Evolutionary conservation across 805 yeast species (phyloP).

Genomic region (Priceomyces melissophilus): DNA sequence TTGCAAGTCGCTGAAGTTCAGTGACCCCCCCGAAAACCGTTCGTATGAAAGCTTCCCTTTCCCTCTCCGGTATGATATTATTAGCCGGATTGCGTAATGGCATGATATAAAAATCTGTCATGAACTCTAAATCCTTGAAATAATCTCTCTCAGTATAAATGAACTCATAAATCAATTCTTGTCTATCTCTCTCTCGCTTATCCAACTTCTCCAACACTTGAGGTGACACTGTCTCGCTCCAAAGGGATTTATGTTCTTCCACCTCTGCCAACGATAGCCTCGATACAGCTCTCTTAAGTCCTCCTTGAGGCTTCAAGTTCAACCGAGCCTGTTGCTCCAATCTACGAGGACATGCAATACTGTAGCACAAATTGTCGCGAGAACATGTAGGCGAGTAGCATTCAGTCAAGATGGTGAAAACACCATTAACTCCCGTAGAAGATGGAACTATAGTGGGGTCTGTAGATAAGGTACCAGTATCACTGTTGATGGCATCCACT

Average conservation of each 20-base stretch:
- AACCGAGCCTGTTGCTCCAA: conserved; percentile 93
- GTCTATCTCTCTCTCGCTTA: conserved; percentile 84
- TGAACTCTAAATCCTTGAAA: conserved; percentile 88
- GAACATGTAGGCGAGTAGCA: conserved; percentile 98
- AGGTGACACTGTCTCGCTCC: conserved; percentile 91
- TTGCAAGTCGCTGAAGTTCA: conserved; percentile 81
- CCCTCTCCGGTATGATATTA: conserved; percentile 80
- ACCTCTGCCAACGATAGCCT: conserved; percentile 62
- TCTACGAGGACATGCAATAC: conserved; percentile 94
- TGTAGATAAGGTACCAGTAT: not conserved
- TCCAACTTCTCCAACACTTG: conserved; percentile 73
- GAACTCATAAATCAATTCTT: conserved; percentile 91
- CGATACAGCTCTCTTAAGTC: conserved; percentile 71
- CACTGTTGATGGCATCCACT: conserved; percentile 6
- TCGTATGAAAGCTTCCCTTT: conserved; percentile 85
- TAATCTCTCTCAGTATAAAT: conserved; percentile 93
- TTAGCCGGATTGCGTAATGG: conserved; percentile 73
- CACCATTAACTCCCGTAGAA: conserved; percentile 69
- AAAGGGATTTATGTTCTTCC: conserved; percentile 77
- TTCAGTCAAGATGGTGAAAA: conserved; percentile 86
- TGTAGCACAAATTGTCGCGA: conserved; percentile 80
- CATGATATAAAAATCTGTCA: conserved; percentile 90
- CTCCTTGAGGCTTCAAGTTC: conserved; percentile 85
- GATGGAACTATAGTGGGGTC: conserved; percentile 13
- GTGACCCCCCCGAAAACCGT: conserved; percentile 88